These are phyloP conservation scores for Miamiensis avidus DNA, from an alignment of 169 alveolate species.

Conservation along the genomic window DNA sequence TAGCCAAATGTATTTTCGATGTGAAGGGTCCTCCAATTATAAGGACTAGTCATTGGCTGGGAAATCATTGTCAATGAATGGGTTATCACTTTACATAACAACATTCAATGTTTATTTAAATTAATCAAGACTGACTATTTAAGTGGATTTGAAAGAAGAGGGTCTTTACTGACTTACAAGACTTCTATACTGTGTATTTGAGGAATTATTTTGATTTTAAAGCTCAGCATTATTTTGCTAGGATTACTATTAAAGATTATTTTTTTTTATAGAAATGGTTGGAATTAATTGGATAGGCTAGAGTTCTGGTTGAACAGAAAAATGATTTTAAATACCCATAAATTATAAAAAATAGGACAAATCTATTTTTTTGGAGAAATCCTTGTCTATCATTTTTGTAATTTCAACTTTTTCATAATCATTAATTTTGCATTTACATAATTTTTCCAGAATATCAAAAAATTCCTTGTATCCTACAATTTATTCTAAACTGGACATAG, in stretches of 20 bases:
- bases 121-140: too few relatives aligned
- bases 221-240: too few relatives aligned
- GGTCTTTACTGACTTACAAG: too few relatives aligned
- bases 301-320: background rate
- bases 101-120: too few relatives aligned
- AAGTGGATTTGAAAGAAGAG: background rate
- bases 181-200: too few relatives aligned
- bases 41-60: background rate
- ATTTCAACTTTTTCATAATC: background rate
- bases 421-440: background rate
- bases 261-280: too few relatives aligned
- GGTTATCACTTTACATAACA: background rate
- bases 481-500: background rate
- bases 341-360: too few relatives aligned
- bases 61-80: background rate
- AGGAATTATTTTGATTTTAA: too few relatives aligned
- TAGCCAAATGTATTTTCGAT: background rate
- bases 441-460: background rate
- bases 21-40: background rate
- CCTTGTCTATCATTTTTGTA: background rate
- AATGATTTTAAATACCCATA: background rate
- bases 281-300: background rate
- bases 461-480: background rate
- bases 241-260: too few relatives aligned
- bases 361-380: background rate